Evolutionary conservation across 2,329 filamentous ascomycete species (phyloP).

Genomic region (Fusarium torreyae): DNA sequence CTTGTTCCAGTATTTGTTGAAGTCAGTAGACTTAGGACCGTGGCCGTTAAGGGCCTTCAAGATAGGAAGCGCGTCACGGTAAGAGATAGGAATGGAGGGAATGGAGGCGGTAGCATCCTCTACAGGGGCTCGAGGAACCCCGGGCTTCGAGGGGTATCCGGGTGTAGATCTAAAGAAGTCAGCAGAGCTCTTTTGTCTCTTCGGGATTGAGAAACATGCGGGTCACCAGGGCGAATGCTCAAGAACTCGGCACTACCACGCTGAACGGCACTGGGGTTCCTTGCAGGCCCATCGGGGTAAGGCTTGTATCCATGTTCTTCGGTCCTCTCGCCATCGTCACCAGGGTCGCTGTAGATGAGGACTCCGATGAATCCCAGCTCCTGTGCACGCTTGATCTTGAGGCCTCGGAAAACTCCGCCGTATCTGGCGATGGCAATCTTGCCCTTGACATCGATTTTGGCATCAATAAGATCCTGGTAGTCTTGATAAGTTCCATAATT

Average conservation of each 20-base stretch:
- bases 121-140: slow-evolving; percentile 81
- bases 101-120: slow-evolving; percentile 83
- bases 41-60: slow-evolving; percentile 92
- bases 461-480: slow-evolving; percentile 83
- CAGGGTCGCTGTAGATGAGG: slow-evolving; percentile 89
- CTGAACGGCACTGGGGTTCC: slow-evolving; percentile 91
- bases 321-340: slow-evolving; percentile 86
- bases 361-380: slow-evolving; percentile 91
- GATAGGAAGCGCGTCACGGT: slow-evolving; percentile 86
- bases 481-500: slow-evolving; percentile 93
- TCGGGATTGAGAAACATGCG: slow-evolving; percentile 57
- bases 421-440: slow-evolving; percentile 93
- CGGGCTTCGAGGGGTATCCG: slow-evolving; percentile 93
- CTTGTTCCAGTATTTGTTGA: slow-evolving; percentile 79
- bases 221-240: slow-evolving; percentile 79
- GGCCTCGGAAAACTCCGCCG: slow-evolving; percentile 86
- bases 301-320: slow-evolving; percentile 83
- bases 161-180: slow-evolving; percentile 76
- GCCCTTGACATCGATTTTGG: slow-evolving; percentile 82
- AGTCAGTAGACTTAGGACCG: slow-evolving; percentile 81
- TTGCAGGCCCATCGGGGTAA: slow-evolving; percentile 89
- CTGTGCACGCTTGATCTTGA: slow-evolving; percentile 94
- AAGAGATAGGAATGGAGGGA: slow-evolving; percentile 92
- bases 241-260: slow-evolving; percentile 89
- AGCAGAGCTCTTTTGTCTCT: slow-evolving; percentile 9